Evolutionary conservation across 495 filamentous ascomycete genomes (phyloP).

Genomic region (Penicillium herquei): DNA sequence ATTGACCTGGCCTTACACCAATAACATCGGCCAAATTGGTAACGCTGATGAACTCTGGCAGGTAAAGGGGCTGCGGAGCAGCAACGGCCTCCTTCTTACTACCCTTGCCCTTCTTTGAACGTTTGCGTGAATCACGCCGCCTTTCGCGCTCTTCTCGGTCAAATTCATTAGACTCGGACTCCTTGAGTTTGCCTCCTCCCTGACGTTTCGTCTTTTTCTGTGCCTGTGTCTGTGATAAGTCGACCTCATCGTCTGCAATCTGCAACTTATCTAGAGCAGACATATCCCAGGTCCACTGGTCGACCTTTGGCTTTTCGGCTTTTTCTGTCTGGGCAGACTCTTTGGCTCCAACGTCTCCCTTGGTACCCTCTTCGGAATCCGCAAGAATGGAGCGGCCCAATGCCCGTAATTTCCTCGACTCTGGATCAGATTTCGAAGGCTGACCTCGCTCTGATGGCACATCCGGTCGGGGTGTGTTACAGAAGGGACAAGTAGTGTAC

Average conservation of each 20-base stretch:
- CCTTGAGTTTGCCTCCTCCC: slow-evolving; percentile 24
- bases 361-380: slow-evolving; percentile 5
- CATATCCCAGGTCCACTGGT: slow-evolving; percentile 38
- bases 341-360: neutral
- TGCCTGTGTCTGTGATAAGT: neutral
- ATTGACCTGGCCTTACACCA: slow-evolving; percentile 66
- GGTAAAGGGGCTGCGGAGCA: slow-evolving; percentile 62
- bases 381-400: slow-evolving; percentile 16
- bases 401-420: slow-evolving; percentile 21
- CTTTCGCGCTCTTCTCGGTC: slow-evolving; percentile 35
- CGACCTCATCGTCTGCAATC: slow-evolving; percentile 12
- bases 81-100: slow-evolving; percentile 30
- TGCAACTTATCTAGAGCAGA: slow-evolving; percentile 29
- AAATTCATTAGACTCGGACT: slow-evolving; percentile 30
- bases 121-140: slow-evolving; percentile 41
- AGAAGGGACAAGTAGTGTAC: neutral
- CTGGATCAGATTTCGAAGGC: slow-evolving; percentile 1
- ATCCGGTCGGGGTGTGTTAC: slow-evolving; percentile 1
- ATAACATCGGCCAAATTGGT: slow-evolving; percentile 78
- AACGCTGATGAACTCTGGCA: slow-evolving; percentile 91
- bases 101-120: slow-evolving; percentile 47
- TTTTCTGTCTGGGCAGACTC: neutral
- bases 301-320: slow-evolving; percentile 11
- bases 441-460: neutral
- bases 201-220: slow-evolving; percentile 30